phyloP scores from a whole-genome alignment of 176 grass and related monocot genomes.

The Poa pratensis region DNA sequence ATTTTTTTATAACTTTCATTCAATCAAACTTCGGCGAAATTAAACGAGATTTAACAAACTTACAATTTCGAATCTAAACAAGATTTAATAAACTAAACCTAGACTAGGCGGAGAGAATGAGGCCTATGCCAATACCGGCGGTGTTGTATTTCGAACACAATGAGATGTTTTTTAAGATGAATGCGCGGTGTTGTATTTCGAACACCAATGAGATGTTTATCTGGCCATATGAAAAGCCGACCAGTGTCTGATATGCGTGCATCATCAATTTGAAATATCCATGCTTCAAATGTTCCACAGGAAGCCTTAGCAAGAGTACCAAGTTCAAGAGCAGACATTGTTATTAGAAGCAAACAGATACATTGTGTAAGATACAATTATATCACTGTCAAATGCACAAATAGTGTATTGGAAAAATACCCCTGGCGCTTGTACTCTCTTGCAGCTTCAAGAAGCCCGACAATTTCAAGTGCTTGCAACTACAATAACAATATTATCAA shows the following conservation, averaged over 20 bases:
- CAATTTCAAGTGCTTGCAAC: constrained; percentile 73
- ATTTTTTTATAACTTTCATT: too few relatives aligned
- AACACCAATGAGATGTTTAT: constrained; percentile 9
- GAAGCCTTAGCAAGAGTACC: constrained; percentile 47
- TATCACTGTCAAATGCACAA: not conserved
- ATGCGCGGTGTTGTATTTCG: constrained; percentile 32
- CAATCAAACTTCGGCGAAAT: too few relatives aligned
- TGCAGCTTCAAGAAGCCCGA: constrained; percentile 62
- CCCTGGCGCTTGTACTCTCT: constrained; percentile 38
- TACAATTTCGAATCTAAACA: too few relatives aligned
- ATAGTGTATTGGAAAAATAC: constrained; percentile 47
- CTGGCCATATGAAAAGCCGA: constrained; percentile 36
- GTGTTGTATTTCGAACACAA: too few relatives aligned
- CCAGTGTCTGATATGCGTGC: constrained; percentile 21
- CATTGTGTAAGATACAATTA: constrained; percentile 18
- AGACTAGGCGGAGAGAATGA: too few relatives aligned
- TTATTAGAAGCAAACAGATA: constrained; percentile 37
- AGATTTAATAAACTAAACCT: too few relatives aligned
- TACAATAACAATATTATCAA: constrained; percentile 40
- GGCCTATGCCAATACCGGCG: too few relatives aligned
- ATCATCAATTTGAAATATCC: constrained; percentile 45
- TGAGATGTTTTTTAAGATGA: constrained; percentile 46
- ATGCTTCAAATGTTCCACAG: constrained; percentile 41
- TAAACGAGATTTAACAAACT: too few relatives aligned
- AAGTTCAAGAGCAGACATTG: constrained; percentile 29